Evolutionary conservation across 2,329 filamentous ascomycete genomes (phyloP).

Genomic region (Trichophyton schoenleinii): DNA sequence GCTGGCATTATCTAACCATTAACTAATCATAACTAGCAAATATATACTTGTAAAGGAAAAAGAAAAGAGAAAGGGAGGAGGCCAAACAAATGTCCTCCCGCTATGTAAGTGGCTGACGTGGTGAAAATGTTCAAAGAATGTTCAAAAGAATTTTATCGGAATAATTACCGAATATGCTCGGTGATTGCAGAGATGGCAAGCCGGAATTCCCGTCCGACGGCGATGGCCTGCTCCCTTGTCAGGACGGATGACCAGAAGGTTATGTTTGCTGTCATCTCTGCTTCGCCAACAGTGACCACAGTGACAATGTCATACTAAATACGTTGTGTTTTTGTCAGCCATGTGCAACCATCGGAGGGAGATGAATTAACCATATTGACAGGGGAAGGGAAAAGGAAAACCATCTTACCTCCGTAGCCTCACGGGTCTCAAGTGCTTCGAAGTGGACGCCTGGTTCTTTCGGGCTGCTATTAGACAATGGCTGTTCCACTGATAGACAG

Average conservation of each 20-base stretch:
- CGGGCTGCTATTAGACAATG: constrained; percentile 4
- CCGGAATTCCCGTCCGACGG: background rate
- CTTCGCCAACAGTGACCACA: constrained; percentile 2
- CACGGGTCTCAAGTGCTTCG: background rate
- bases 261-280: constrained; percentile 4
- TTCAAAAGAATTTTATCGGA: background rate
- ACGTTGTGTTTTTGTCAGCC: background rate
- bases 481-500: constrained; percentile 11
- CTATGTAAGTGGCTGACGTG: too few relatives aligned
- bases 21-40: too few relatives aligned
- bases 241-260: constrained; percentile 8
- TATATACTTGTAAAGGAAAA: too few relatives aligned
- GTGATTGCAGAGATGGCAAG: background rate
- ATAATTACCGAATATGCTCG: background rate
- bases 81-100: background rate
- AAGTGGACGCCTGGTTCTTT: background rate
- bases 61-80: too few relatives aligned
- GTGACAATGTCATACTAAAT: constrained; percentile 12
- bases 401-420: background rate
- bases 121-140: too few relatives aligned
- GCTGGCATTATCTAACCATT: background rate
- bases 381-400: background rate
- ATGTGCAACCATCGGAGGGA: background rate
- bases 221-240: constrained; percentile 7
- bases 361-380: background rate